Evolutionary conservation across 2,329 filamentous ascomycete species (phyloP).

Genomic region (Colletotrichum viniferum): DNA sequence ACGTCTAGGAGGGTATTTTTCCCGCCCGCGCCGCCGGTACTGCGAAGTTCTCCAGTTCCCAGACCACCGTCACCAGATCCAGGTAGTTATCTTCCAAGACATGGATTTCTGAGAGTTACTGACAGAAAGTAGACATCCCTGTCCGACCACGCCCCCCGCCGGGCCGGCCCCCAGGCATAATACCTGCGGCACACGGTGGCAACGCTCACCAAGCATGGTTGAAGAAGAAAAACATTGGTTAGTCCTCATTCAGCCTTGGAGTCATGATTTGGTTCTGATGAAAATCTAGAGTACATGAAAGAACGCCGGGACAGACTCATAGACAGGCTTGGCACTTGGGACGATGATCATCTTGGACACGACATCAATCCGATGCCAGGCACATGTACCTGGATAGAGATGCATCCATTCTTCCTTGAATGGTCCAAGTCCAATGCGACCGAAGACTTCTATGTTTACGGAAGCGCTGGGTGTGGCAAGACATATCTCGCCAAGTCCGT

Average conservation of each 20-base stretch:
- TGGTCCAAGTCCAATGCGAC: constrained; percentile 20
- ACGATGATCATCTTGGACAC: background rate
- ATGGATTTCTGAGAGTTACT: background rate
- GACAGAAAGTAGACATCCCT: background rate
- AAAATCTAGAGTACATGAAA: background rate
- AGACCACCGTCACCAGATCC: background rate
- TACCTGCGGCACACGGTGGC: background rate
- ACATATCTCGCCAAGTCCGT: constrained; percentile 26
- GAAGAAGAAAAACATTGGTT: background rate
- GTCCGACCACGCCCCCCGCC: background rate
- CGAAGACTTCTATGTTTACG: constrained; percentile 19
- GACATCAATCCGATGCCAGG: constrained; percentile 6
- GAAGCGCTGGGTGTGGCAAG: constrained; percentile 24
- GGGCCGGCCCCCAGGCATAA: background rate
- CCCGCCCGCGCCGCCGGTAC: background rate
- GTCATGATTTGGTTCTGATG: background rate
- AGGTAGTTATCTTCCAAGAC: background rate
- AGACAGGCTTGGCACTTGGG: background rate
- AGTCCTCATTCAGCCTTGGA: background rate
- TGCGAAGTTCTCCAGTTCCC: background rate
- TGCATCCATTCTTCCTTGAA: constrained; percentile 8
- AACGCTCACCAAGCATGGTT: background rate
- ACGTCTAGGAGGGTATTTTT: background rate
- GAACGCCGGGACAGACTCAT: background rate
- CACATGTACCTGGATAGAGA: constrained; percentile 25